These are phyloP conservation scores for Russula sp. DNA, from an alignment of 768 basidiomycete genomes.

Conservation along the genomic window DNA sequence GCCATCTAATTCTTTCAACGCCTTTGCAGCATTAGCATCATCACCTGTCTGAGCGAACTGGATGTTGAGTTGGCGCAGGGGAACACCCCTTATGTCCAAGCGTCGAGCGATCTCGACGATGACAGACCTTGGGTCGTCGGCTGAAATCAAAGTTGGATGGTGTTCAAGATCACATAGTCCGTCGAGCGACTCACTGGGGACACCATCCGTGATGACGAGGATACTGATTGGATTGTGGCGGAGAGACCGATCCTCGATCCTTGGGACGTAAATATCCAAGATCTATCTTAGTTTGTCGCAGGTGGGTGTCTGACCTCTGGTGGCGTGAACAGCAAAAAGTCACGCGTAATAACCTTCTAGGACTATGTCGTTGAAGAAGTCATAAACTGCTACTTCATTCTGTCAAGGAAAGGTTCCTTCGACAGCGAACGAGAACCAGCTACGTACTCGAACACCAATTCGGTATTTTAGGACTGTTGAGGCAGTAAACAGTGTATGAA, in stretches of 20 bases:
- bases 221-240: conserved; percentile 40
- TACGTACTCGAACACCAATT: conserved; percentile 32
- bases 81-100: conserved; percentile 38
- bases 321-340: conserved; percentile 12
- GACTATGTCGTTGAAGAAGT: conserved; percentile 19
- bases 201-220: conserved; percentile 42
- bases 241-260: conserved; percentile 34
- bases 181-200: conserved; percentile 38
- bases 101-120: conserved; percentile 30
- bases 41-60: conserved; percentile 45
- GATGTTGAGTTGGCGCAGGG: conserved; percentile 38
- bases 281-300: conserved; percentile 41
- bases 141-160: conserved; percentile 10
- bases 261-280: conserved; percentile 39
- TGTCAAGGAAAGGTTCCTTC: conserved; percentile 4
- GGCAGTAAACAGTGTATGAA: conserved; percentile 44
- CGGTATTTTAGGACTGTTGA: conserved; percentile 36
- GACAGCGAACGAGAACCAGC: conserved; percentile 30
- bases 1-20: conserved; percentile 33
- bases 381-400: conserved; percentile 16
- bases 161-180: not conserved
- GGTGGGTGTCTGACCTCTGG: conserved; percentile 39
- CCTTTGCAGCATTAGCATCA: conserved; percentile 34
- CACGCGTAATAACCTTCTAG: conserved; percentile 13
- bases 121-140: conserved; percentile 29